A percentile compares a stretch with the other conserved stretches of the same genome.
phyloP scores from a whole-genome alignment of 2,329 filamentous ascomycete species.

The Cordyceps sp. region DNA sequence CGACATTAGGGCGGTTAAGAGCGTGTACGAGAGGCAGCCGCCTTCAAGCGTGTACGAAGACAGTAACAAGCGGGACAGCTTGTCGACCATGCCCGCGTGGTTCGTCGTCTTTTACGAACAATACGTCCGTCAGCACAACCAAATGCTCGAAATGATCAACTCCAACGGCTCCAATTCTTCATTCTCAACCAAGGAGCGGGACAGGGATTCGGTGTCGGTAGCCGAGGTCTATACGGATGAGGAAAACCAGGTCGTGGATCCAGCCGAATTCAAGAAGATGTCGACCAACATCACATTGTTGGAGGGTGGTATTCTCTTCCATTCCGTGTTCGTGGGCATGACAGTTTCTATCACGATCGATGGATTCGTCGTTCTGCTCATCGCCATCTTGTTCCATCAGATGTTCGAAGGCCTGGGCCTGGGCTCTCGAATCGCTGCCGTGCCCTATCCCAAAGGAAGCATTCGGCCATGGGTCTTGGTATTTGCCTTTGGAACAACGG shows the following conservation, averaged over 20 bases:
- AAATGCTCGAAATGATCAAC: slow-evolving; percentile 36
- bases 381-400: slow-evolving; percentile 58
- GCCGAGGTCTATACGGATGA: slow-evolving; percentile 14
- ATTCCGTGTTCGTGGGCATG: slow-evolving; percentile 62
- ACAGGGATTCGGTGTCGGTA: not conserved
- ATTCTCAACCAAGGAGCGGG: no score
- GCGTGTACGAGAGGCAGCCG: not conserved
- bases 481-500: slow-evolving; percentile 45
- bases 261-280: slow-evolving; percentile 38
- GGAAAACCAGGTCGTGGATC: slow-evolving; percentile 26
- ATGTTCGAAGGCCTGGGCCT: slow-evolving; percentile 54
- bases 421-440: slow-evolving; percentile 52
- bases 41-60: slow-evolving; percentile 17
- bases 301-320: slow-evolving; percentile 64
- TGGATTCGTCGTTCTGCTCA: slow-evolving; percentile 47
- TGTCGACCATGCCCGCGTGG: slow-evolving; percentile 38
- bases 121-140: slow-evolving; percentile 41
- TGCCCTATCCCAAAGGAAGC: slow-evolving; percentile 40
- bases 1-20: not conserved
- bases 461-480: slow-evolving; percentile 44
- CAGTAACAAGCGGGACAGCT: slow-evolving; percentile 8
- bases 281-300: slow-evolving; percentile 59
- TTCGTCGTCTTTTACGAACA: slow-evolving; percentile 48
- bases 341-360: slow-evolving; percentile 53
- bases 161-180: no score